Evolutionary conservation across 192 early-diverging fungal genomes (phyloP).

Genomic region (Haplosporangium gracile): DNA sequence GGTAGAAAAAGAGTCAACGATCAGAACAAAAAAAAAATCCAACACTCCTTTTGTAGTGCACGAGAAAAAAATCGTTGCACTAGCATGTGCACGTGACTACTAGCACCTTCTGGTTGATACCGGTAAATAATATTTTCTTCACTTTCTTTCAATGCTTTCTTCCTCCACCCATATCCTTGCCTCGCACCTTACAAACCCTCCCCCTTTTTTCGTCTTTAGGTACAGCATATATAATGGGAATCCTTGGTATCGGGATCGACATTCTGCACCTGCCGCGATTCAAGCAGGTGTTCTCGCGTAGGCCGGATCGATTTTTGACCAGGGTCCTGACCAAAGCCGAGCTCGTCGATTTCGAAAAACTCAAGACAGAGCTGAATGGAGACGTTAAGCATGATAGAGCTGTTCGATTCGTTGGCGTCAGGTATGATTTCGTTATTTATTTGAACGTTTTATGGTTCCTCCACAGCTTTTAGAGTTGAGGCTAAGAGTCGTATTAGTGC

Average conservation of each 20-base stretch:
- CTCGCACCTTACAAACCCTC: neutral
- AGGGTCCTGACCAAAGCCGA: conserved; percentile 68
- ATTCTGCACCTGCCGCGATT: conserved; percentile 80
- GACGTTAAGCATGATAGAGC: conserved; percentile 10
- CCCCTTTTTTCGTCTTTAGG: neutral
- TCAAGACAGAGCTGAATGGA: neutral
- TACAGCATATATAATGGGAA: conserved; percentile 57
- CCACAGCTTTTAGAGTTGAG: neutral
- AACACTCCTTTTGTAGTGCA: neutral
- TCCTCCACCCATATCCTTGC: neutral
- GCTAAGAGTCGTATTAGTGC: neutral
- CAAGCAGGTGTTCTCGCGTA: conserved; percentile 62
- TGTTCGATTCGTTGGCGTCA: conserved; percentile 22
- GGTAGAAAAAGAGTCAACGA: neutral
- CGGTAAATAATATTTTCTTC: neutral
- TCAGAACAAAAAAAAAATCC: neutral
- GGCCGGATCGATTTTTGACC: conserved; percentile 65
- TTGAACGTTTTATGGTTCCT: neutral
- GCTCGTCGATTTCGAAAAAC: conserved; percentile 43
- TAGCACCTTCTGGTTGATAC: neutral
- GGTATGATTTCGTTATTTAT: conserved; percentile 26
- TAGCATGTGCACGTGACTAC: neutral
- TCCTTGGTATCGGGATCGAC: conserved; percentile 86
- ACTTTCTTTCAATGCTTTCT: neutral
- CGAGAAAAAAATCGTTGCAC: conserved; percentile 1